Evolutionary conservation across 75 land plant genomes (phyloP).

Genomic region (Chamaecyparis obtusa): DNA sequence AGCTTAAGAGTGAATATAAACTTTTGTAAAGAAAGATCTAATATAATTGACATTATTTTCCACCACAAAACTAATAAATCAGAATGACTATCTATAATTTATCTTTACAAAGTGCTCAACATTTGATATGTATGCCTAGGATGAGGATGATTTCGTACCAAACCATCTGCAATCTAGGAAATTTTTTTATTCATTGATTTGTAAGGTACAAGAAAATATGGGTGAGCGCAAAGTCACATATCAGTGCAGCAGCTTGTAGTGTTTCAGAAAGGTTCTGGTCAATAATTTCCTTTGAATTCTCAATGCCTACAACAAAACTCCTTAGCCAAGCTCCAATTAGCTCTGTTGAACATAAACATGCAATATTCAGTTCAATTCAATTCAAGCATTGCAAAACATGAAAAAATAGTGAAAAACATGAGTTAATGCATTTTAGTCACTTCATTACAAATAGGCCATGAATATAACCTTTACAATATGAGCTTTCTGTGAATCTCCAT

Average conservation of each 20-base stretch:
- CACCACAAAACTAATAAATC: background rate
- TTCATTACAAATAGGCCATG: too few species aligned
- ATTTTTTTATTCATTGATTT: background rate
- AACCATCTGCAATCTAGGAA: background rate
- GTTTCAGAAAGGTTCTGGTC: conserved; percentile 30
- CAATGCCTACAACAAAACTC: conserved; percentile 26
- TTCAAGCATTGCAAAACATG: background rate
- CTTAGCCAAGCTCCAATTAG: conserved; percentile 23
- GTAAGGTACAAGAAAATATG: background rate
- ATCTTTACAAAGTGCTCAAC: background rate
- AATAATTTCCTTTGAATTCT: conserved; percentile 53
- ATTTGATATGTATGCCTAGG: background rate
- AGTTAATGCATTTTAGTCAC: background rate
- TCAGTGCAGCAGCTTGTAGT: conserved; percentile 19
- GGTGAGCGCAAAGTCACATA: background rate
- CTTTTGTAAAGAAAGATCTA: background rate
- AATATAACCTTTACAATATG: background rate
- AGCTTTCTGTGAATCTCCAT: background rate
- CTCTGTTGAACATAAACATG: conserved; percentile 10
- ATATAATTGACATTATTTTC: background rate
- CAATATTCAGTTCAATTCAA: background rate
- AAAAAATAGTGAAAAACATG: background rate
- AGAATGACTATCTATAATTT: background rate
- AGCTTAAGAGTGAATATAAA: background rate
- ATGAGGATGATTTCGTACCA: background rate